Base-by-base conservation (phyloP, 73 alveolate genomes). In the Blepharisma japonicum region DNA sequence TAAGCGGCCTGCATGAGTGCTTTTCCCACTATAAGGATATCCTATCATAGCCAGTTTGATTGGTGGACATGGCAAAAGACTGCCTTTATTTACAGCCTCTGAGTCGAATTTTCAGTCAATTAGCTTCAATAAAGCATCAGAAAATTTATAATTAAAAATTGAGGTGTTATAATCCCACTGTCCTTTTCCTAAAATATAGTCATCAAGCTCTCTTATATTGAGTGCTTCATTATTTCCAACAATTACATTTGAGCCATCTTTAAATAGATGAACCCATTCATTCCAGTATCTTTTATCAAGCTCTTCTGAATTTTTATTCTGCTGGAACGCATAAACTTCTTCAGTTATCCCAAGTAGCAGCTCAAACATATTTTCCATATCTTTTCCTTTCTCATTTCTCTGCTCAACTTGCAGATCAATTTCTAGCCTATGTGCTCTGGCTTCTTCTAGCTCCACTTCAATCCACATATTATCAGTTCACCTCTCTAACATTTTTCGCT, bases 241-340 rank as follows among this genome's bases (percentile, higher is more conserved):
- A n/a, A 76, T 51, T 0, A 91, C 66, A 45, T 92, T 89, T 48
- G 61, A 38, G 1, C 85, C 88, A 25, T 80, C 86, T 55, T 47
- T 91, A 67, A 96, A 96, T 72, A 92, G 85, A 45, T 92, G 81
- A n/a, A 91, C 86, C 96, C 98, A 92, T 84, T 96, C 98, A 80
- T 94, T 79, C 95, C 96, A 89, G 77, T 86, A 94, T 51, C 95
- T 76, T 7, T 79, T 81, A 74, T 93, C 98, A 49, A 96, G 91
- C 50, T 92, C 95, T 74, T 91, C 97, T 46, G 90, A 83, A 83
- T 96, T 99, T 55, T 86, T 70, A 51, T 92, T 87, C 89, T 96
- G 96, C 77, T 92, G 87, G 71, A 92, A 91, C 71, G 87, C 94
- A 84, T 81, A 96, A 6, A 96, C 94, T 83, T 94, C 86, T 71